These are phyloP conservation scores for Fraxinus angustifolia DNA, from an alignment of 305 asterid species.

Conservation along the genomic window DNA sequence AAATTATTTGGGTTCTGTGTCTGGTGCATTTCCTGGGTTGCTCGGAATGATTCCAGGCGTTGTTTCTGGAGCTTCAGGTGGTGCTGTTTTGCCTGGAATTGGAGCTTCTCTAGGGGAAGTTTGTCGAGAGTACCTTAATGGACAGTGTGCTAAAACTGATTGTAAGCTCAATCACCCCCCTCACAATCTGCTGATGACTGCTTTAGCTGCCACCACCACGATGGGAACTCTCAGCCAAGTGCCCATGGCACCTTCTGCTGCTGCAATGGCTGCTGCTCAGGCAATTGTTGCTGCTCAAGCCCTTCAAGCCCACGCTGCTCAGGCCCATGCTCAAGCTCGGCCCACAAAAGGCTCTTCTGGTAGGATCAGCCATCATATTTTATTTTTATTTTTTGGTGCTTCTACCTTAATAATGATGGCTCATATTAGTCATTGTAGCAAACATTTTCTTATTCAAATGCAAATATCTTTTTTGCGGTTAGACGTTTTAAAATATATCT, in stretches of 20 bases:
- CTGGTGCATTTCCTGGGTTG: constrained; percentile 91
- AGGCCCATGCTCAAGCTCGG: constrained; percentile 79
- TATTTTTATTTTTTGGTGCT: not conserved
- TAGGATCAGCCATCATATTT: constrained; percentile 23
- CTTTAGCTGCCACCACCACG: constrained; percentile 68
- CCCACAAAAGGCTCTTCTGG: constrained; percentile 60
- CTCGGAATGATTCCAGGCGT: constrained; percentile 96
- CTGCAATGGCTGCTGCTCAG: constrained; percentile 99
- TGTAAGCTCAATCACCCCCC: constrained; percentile 90
- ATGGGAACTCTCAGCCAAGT: constrained; percentile 85
- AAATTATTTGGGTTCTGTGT: constrained; percentile 84
- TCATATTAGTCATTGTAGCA: not conserved
- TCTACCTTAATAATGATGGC: not conserved
- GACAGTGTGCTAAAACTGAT: constrained; percentile 70
- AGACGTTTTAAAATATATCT: not conserved
- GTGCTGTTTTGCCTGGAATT: constrained; percentile 88
- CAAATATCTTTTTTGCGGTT: not conserved
- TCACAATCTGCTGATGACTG: constrained; percentile 77
- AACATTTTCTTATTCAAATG: constrained; percentile 12
- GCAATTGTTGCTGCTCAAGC: constrained; percentile 99
- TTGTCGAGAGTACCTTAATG: constrained; percentile 84
- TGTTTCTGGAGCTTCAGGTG: constrained; percentile 84
- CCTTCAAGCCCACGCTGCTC: constrained; percentile 99
- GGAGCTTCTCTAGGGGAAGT: constrained; percentile 91
- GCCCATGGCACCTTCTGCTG: constrained; percentile 99